These are phyloP conservation scores for Xylariaceae sp. DNA, from an alignment of 2,329 filamentous ascomycete genomes.

Conservation along the genomic window DNA sequence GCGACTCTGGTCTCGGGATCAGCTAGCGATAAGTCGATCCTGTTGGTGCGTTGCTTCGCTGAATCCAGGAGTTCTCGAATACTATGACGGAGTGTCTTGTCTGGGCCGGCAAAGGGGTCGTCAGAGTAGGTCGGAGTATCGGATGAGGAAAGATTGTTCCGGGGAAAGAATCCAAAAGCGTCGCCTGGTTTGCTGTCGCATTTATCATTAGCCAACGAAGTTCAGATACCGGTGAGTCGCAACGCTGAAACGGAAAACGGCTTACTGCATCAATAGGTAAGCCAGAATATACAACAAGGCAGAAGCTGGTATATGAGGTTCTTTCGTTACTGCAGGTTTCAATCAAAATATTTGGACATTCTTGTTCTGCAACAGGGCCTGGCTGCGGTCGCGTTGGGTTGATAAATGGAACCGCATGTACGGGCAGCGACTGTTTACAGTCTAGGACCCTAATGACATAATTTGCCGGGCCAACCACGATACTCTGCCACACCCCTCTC, in stretches of 20 bases:
- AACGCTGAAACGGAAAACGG: not conserved
- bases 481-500: not conserved
- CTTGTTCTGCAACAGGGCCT: too few species aligned
- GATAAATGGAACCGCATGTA: not conserved
- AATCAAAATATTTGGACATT: too few species aligned
- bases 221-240: too few species aligned
- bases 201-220: too few species aligned
- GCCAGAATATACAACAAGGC: too few species aligned
- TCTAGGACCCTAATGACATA: slow-evolving; percentile 19
- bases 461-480: slow-evolving; percentile 23
- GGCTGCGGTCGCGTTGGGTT: not conserved
- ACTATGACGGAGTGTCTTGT: too few species aligned
- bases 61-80: too few species aligned
- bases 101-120: too few species aligned
- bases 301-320: too few species aligned
- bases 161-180: slow-evolving; percentile 27
- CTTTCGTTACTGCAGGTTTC: too few species aligned
- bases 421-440: slow-evolving; percentile 8
- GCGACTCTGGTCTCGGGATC: slow-evolving; percentile 8
- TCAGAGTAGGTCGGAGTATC: slow-evolving; percentile 17
- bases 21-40: not conserved
- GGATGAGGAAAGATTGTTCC: slow-evolving; percentile 24
- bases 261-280: slow-evolving; percentile 6
- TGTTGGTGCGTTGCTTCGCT: not conserved
- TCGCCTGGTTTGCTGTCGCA: slow-evolving; percentile 27